These are phyloP conservation scores for Solanum aculeatissimum DNA, from an alignment of 305 asterid genomes.

Conservation along the genomic window DNA sequence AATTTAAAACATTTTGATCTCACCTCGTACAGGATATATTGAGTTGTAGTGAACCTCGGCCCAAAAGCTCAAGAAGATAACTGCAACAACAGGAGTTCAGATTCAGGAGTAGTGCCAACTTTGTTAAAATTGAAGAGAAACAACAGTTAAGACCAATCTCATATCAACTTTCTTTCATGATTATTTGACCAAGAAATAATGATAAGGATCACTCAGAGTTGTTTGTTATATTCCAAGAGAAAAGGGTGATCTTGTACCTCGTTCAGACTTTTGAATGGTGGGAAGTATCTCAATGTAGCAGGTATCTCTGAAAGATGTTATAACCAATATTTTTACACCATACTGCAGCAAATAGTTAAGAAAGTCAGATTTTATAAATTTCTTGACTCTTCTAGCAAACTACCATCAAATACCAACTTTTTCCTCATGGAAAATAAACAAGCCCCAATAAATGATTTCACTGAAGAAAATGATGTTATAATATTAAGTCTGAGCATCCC, in stretches of 20 bases:
- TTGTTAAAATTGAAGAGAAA: not conserved
- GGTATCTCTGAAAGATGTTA: constrained; percentile 91
- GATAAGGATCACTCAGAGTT: not conserved
- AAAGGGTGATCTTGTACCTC: constrained; percentile 39
- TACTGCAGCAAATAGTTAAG: constrained; percentile 50
- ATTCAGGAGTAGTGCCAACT: not conserved
- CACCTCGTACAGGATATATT: constrained; percentile 79
- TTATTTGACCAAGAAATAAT: not conserved
- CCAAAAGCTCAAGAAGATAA: constrained; percentile 79
- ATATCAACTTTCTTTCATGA: not conserved
- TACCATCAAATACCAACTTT: not conserved
- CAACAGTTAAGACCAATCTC: not conserved
- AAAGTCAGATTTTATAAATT: constrained; percentile 11
- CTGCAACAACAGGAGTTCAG: constrained; percentile 19
- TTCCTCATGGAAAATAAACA: not conserved
- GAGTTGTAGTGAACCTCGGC: constrained; percentile 92
- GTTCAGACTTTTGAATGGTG: constrained; percentile 64
- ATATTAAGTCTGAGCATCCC: not conserved
- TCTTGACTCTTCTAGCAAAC: not conserved
- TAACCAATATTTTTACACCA: constrained; percentile 81
- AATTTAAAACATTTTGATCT: not conserved
- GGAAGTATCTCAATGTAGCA: constrained; percentile 95
- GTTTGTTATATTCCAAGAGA: not conserved
- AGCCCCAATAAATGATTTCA: not conserved
- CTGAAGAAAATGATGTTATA: not conserved